phyloP scores from a whole-genome alignment of 1,284 basidiomycete species.

The Trametes polyzona region DNA sequence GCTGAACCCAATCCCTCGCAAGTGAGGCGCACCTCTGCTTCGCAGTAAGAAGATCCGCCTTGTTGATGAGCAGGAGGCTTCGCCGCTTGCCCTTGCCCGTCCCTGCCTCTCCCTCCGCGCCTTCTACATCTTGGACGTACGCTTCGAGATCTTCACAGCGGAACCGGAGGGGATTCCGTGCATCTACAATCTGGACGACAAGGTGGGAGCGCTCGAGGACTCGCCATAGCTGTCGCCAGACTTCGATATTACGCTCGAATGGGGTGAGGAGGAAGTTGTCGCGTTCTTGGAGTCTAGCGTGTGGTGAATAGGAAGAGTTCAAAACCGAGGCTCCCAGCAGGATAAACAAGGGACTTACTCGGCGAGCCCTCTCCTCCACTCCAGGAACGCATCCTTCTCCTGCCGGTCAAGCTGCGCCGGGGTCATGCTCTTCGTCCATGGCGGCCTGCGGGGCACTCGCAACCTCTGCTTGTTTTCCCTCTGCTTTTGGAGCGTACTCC shows the following conservation, averaged over 20 bases:
- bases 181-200: constrained; percentile 95
- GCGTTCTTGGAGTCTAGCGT: constrained; percentile 67
- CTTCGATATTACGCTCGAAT: constrained; percentile 95
- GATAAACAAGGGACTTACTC: constrained; percentile 57
- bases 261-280: constrained; percentile 88
- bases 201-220: constrained; percentile 94
- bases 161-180: constrained; percentile 89
- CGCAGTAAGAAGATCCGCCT: constrained; percentile 90
- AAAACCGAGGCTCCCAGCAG: too few species aligned
- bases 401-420: constrained; percentile 80
- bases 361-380: constrained; percentile 91
- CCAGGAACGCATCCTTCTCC: constrained; percentile 87
- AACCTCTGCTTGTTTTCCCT: constrained; percentile 73
- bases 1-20: background rate
- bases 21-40: constrained; percentile 76
- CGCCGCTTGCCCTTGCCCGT: constrained; percentile 76
- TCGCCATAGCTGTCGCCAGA: constrained; percentile 96
- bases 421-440: constrained; percentile 84
- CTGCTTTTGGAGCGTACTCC: constrained; percentile 73
- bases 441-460: constrained; percentile 83
- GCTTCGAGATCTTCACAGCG: constrained; percentile 90
- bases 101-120: constrained; percentile 74
- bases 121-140: constrained; percentile 84
- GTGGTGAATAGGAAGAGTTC: background rate
- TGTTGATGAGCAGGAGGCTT: constrained; percentile 92